Base-by-base conservation (phyloP, 2,329 filamentous ascomycete species). In the Colletotrichum sp. region DNA sequence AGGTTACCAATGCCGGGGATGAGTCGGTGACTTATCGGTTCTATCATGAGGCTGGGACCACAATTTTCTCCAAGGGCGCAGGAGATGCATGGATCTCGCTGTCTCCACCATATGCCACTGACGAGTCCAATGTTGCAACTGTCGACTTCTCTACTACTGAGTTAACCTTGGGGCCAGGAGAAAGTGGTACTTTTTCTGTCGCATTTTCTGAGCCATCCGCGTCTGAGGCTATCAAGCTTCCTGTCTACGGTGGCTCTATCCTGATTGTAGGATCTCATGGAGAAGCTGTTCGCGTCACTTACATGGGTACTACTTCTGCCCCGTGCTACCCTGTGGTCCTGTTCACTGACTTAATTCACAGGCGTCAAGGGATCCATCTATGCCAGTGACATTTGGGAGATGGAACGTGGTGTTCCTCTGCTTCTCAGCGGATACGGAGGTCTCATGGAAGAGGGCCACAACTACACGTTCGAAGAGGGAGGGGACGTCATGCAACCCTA, bases 1-100 rank as follows among this genome's bases (percentile, higher is more conserved):
- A 73, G 64, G 81, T 88, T 70, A 83, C 80, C 55, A 88, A 88
- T 79, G 80, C 80, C 24, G 85, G 81, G 44, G 77, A 79, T n/a
- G 77, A 81, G 24, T 77, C 80, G 5, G 79, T 84, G 39, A 83
- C 80, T 18, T 87, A 87, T 80, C 81, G 77, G 13, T 77, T 81
- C 63, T 62, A 72, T 6, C 65, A 68, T n/a, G 44, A 55, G 28
- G 13, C 36, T 18, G 64, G 36, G 5, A 52, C 39, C 6, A 77
- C 75, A 6, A 67, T 64, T 4, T 24, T 44, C 18, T 63, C 67
- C 39, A 78, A 71, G 49, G 68, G 66, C 26, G 49, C 34, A 18
- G 71, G 49, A 9, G 71, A 74, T 21, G 71, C 71, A 8, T 74
- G 64, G 44, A 44, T 64, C n/a, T 49, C 34, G 2, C 26, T 60